These are phyloP conservation scores for Aspergillus cristatus DNA, from an alignment of 495 filamentous ascomycete genomes.

Conservation along the genomic window DNA sequence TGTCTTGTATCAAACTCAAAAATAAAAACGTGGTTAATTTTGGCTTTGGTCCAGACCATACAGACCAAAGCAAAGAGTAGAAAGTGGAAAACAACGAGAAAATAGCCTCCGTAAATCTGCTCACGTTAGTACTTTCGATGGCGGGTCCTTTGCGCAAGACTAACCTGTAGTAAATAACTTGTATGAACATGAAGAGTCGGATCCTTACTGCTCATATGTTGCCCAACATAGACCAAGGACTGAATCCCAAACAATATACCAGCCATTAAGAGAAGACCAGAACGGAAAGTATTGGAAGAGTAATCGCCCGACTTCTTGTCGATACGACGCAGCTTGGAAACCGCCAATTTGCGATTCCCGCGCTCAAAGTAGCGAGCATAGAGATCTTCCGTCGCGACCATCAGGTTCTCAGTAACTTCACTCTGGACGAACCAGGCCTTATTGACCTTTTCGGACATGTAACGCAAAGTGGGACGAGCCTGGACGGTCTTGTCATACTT, in stretches of 20 bases:
- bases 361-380: slow-evolving; percentile 89
- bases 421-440: slow-evolving; percentile 84
- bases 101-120: slow-evolving; percentile 80
- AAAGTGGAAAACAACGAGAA: slow-evolving; percentile 64
- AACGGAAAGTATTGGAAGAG: slow-evolving; percentile 64
- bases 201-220: slow-evolving; percentile 43
- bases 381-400: slow-evolving; percentile 73
- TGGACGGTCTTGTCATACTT: slow-evolving; percentile 91
- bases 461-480: slow-evolving; percentile 64
- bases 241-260: slow-evolving; percentile 67
- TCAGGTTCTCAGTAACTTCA: slow-evolving; percentile 66
- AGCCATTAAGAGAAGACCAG: slow-evolving; percentile 67
- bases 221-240: slow-evolving; percentile 57
- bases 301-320: slow-evolving; percentile 56
- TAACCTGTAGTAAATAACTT: slow-evolving; percentile 67
- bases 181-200: slow-evolving; percentile 41
- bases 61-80: slow-evolving; percentile 71
- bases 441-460: slow-evolving; percentile 89
- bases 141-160: neutral
- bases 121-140: slow-evolving; percentile 15
- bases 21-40: slow-evolving; percentile 92
- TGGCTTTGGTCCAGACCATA: slow-evolving; percentile 67
- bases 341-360: slow-evolving; percentile 83
- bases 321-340: slow-evolving; percentile 69
- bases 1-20: slow-evolving; percentile 90